phyloP scores from a whole-genome alignment of 1,139 yeast species.

The Blastobotrys arbuscula region DNA sequence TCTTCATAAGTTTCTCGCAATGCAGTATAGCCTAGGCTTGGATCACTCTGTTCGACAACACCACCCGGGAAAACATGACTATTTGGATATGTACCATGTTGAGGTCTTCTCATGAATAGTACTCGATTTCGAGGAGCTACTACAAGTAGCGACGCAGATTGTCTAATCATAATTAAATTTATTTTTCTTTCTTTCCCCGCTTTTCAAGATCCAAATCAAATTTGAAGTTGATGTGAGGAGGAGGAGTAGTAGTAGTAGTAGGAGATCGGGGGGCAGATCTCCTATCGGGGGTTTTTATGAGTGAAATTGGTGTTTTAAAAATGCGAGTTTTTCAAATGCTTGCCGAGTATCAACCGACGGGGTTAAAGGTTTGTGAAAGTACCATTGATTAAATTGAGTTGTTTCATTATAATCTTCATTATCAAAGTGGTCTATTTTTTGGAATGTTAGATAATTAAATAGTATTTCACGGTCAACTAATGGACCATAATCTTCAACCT shows the following conservation, averaged over 20 bases:
- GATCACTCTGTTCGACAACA: slow-evolving; percentile 27
- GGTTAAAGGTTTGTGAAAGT: not conserved
- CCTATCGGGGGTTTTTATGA: no score
- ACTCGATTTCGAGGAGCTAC: slow-evolving; percentile 28
- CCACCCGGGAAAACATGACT: slow-evolving; percentile 35
- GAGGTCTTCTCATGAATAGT: slow-evolving; percentile 30
- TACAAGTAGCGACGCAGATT: slow-evolving; percentile 30
- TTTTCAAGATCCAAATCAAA: not conserved
- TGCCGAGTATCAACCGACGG: slow-evolving; percentile 8
- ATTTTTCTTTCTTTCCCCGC: not conserved
- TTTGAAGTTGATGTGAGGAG: not conserved
- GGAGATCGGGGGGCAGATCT: not conserved
- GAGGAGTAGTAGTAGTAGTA: no score
- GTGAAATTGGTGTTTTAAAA: not conserved
- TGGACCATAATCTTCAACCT: slow-evolving; percentile 57
- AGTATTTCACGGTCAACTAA: slow-evolving; percentile 52
- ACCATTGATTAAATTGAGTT: no score
- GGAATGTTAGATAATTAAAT: slow-evolving; percentile 53
- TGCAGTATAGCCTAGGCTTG: slow-evolving; percentile 29
- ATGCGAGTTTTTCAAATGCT: slow-evolving; percentile 7
- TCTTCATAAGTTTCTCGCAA: slow-evolving; percentile 34
- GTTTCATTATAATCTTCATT: not conserved
- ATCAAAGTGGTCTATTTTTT: slow-evolving; percentile 16
- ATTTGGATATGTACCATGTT: slow-evolving; percentile 29
- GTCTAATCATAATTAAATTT: slow-evolving; percentile 8